These are phyloP conservation scores for Helianthus tuberosus DNA, from an alignment of 129 eudicot genomes.

Conservation along the genomic window DNA sequence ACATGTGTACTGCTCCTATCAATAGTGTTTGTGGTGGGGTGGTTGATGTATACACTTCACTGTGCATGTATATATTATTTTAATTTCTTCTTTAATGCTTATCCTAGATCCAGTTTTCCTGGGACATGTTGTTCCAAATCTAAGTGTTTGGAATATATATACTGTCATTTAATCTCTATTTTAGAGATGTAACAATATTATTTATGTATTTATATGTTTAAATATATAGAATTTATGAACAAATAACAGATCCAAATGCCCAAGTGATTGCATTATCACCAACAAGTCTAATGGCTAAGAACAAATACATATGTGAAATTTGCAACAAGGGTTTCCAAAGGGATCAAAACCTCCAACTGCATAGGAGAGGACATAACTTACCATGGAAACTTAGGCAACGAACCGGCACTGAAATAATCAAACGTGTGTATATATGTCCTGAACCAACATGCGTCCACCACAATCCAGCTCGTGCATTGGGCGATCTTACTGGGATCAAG, in stretches of 20 bases:
- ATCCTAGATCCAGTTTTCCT: slow-evolving; percentile 21
- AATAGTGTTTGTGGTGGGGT: slow-evolving; percentile 34
- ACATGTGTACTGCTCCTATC: slow-evolving; percentile 35
- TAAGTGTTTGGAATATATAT: background rate
- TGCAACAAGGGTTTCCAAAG: slow-evolving; percentile 48
- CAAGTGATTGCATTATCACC: slow-evolving; percentile 49
- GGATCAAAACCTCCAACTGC: slow-evolving; percentile 46
- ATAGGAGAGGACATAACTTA: slow-evolving; percentile 44
- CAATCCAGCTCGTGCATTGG: slow-evolving; percentile 47
- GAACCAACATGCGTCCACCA: slow-evolving; percentile 50
- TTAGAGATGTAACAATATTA: background rate
- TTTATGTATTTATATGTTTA: background rate
- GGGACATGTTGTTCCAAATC: background rate
- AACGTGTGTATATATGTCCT: slow-evolving; percentile 46
- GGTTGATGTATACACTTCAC: slow-evolving; percentile 36
- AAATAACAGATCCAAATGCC: slow-evolving; percentile 40
- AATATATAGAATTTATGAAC: background rate
- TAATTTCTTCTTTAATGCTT: slow-evolving; percentile 5
- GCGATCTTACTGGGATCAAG: slow-evolving; percentile 45
- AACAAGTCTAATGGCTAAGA: slow-evolving; percentile 46
- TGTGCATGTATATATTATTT: slow-evolving; percentile 20
- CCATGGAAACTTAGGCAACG: slow-evolving; percentile 51
- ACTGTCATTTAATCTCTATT: background rate
- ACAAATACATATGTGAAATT: slow-evolving; percentile 45
- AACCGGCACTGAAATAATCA: slow-evolving; percentile 37